These are phyloP conservation scores for Podila epicladia DNA, from an alignment of 192 early-diverging fungal species.

Conservation along the genomic window DNA sequence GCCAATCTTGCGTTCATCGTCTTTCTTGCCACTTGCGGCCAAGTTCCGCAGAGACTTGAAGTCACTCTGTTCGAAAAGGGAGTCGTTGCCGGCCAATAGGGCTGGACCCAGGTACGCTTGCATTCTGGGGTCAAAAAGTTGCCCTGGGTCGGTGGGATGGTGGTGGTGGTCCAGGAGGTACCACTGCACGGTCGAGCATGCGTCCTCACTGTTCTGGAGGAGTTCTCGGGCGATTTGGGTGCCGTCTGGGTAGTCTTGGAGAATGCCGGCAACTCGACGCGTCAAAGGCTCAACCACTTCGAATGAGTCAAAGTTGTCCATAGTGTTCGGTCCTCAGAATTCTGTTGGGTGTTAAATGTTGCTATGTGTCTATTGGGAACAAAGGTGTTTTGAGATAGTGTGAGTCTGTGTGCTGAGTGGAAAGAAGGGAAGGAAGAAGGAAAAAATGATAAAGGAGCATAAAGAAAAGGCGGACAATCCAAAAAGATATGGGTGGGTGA, in stretches of 20 bases:
- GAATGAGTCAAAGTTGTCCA: background rate
- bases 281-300: conserved; percentile 40
- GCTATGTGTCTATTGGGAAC: background rate
- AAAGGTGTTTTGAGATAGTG: background rate
- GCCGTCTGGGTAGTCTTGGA: conserved; percentile 56
- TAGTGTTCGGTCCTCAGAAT: background rate
- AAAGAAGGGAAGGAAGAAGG: background rate
- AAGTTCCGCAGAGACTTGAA: conserved; percentile 24
- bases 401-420: background rate
- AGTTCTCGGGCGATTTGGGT: conserved; percentile 53
- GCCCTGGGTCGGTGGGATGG: background rate
- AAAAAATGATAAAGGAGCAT: background rate
- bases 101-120: conserved; percentile 42
- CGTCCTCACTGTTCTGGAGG: conserved; percentile 39
- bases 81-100: conserved; percentile 30
- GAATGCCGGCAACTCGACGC: conserved; percentile 34
- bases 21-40: conserved; percentile 23
- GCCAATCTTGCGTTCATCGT: conserved; percentile 37
- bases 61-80: conserved; percentile 29
- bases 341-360: background rate
- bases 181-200: conserved; percentile 29
- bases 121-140: conserved; percentile 15
- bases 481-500: too few relatives aligned
- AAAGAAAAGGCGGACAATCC: background rate
- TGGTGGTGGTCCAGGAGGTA: conserved; percentile 49